phyloP scores from a whole-genome alignment of 83 land plant genomes.

The Thuja plicata region DNA sequence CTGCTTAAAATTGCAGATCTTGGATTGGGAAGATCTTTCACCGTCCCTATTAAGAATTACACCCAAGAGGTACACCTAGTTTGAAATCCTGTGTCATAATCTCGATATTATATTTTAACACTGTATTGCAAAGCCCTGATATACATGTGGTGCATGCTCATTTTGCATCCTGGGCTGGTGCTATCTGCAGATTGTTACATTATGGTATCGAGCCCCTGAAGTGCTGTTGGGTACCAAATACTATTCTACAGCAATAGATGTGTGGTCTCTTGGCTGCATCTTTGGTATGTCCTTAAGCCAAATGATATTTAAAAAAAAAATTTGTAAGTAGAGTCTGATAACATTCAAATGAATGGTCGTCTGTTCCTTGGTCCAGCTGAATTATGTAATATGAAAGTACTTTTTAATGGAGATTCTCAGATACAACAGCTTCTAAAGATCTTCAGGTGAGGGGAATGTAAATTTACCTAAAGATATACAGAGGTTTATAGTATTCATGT shows the following conservation, averaged over 20 bases:
- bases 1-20: slow-evolving; percentile 53
- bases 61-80: slow-evolving; percentile 38
- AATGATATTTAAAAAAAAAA: neutral
- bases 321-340: neutral
- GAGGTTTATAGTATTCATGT: neutral
- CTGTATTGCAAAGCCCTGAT: neutral
- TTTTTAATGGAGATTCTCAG: slow-evolving; percentile 53
- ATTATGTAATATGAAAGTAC: slow-evolving; percentile 38
- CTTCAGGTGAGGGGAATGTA: slow-evolving; percentile 30
- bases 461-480: neutral
- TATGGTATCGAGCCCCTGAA: slow-evolving; percentile 59
- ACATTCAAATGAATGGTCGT: neutral
- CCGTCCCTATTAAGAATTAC: slow-evolving; percentile 50
- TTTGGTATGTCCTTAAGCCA: slow-evolving; percentile 31
- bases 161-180: neutral
- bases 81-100: neutral
- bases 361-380: slow-evolving; percentile 29
- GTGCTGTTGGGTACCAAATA: slow-evolving; percentile 52
- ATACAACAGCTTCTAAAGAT: slow-evolving; percentile 52
- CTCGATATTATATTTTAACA: neutral
- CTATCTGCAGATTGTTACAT: slow-evolving; percentile 41
- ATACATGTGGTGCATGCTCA: neutral
- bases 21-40: slow-evolving; percentile 55
- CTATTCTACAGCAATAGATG: slow-evolving; percentile 49
- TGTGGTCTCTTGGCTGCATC: slow-evolving; percentile 58